Percentiles rank a stretch among this genome's conserved stretches.
Conservation (phyloP, 2,329 filamentous ascomycete genomes). For the Fusarium nelsonii region DNA sequence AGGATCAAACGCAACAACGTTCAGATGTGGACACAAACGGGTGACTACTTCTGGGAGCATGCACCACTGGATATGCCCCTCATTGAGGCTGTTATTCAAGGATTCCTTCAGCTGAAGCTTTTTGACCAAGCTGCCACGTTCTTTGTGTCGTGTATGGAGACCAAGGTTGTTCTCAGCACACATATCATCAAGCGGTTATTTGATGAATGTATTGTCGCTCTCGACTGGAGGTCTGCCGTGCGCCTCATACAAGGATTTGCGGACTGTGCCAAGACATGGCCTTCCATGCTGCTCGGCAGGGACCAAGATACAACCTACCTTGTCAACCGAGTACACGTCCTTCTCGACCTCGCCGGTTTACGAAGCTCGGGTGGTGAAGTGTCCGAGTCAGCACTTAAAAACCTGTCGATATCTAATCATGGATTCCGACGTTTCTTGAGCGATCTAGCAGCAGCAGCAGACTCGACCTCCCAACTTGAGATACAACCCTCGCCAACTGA, state of each 20-base stretch:
- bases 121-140: slow-evolving; percentile 59
- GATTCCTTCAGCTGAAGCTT: slow-evolving; percentile 62
- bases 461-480: slow-evolving; percentile 22
- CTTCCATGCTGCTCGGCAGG: slow-evolving; percentile 42
- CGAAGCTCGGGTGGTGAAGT: slow-evolving; percentile 4
- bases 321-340: slow-evolving; percentile 50
- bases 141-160: slow-evolving; percentile 56
- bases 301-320: slow-evolving; percentile 46
- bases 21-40: slow-evolving; percentile 45
- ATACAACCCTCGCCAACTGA: not conserved
- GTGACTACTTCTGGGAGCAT: slow-evolving; percentile 57
- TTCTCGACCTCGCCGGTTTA: slow-evolving; percentile 56
- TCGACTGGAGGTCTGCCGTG: slow-evolving; percentile 57
- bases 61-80: slow-evolving; percentile 55
- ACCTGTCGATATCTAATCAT: slow-evolving; percentile 45
- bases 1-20: slow-evolving; percentile 46
- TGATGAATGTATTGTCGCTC: slow-evolving; percentile 56
- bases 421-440: slow-evolving; percentile 44
- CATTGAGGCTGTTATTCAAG: slow-evolving; percentile 61
- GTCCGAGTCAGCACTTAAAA: slow-evolving; percentile 37
- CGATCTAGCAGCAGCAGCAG: slow-evolving; percentile 31
- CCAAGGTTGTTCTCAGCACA: slow-evolving; percentile 51
- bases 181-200: slow-evolving; percentile 55
- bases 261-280: slow-evolving; percentile 45
- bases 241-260: slow-evolving; percentile 50